Conservation (phyloP, 2,329 filamentous ascomycete species). For the Ophiostoma sp. region DNA sequence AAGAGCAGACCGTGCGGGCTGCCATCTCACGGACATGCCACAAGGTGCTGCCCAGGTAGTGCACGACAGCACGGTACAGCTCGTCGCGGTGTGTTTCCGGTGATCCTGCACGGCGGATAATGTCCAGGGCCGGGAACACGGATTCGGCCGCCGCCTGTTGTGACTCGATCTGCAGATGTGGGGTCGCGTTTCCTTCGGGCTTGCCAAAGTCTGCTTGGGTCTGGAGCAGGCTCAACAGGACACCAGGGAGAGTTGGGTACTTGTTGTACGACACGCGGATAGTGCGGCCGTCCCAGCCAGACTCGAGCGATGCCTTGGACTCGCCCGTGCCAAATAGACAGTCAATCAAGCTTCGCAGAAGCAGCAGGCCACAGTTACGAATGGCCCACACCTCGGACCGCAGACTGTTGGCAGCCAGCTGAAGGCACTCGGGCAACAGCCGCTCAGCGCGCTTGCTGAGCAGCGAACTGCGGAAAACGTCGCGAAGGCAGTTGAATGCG, state of each 20-base stretch:
- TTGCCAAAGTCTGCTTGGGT: slow-evolving; percentile 27
- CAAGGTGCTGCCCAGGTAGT: slow-evolving; percentile 61
- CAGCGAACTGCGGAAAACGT: slow-evolving; percentile 79
- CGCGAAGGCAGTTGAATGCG: slow-evolving; percentile 87
- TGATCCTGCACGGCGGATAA: slow-evolving; percentile 65
- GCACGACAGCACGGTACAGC: slow-evolving; percentile 53
- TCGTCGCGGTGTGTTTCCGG: slow-evolving; percentile 51
- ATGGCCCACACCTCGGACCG: slow-evolving; percentile 83
- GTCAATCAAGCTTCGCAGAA: slow-evolving; percentile 81
- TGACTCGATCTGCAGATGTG: slow-evolving; percentile 27
- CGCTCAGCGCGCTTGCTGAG: slow-evolving; percentile 67
- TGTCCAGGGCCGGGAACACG: slow-evolving; percentile 77
- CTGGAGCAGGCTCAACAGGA: slow-evolving; percentile 58
- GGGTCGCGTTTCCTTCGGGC: slow-evolving; percentile 32
- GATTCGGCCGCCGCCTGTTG: slow-evolving; percentile 52
- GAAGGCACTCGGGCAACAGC: slow-evolving; percentile 67
- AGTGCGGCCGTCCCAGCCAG: slow-evolving; percentile 58
- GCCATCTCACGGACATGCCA: slow-evolving; percentile 82
- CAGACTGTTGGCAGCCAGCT: slow-evolving; percentile 73
- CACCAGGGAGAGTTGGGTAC: slow-evolving; percentile 58
- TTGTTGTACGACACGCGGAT: slow-evolving; percentile 64
- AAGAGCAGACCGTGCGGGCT: slow-evolving; percentile 63
- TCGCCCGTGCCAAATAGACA: slow-evolving; percentile 70
- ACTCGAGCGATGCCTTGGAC: slow-evolving; percentile 57
- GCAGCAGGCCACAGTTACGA: slow-evolving; percentile 84